Conservation (phyloP, 2,329 filamentous ascomycete species). For the Hawksworthiomyces lignivorus region DNA sequence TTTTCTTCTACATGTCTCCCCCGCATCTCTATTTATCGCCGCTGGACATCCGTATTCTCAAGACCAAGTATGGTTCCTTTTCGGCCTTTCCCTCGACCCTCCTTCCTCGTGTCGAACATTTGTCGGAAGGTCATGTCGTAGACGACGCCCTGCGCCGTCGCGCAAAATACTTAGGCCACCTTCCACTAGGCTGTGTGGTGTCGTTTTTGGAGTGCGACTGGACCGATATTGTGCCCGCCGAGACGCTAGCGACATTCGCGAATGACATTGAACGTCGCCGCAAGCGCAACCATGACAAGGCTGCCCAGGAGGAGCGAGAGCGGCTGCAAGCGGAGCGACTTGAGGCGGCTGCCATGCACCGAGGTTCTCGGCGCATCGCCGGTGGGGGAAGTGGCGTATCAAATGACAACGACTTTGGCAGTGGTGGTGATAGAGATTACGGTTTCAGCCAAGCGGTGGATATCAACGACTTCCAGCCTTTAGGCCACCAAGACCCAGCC, state of each 20-base stretch:
- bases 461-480: conserved; percentile 57
- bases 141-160: conserved; percentile 78
- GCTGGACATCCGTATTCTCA: conserved; percentile 85
- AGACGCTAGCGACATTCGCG: conserved; percentile 68
- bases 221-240: conserved; percentile 76
- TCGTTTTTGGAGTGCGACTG: conserved; percentile 91
- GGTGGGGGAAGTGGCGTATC: not conserved
- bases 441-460: conserved; percentile 28
- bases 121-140: conserved; percentile 79
- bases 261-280: conserved; percentile 68
- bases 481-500: conserved; percentile 31
- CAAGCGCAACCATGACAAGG: conserved; percentile 74
- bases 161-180: conserved; percentile 78
- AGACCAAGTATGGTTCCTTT: conserved; percentile 80
- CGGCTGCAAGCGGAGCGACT: conserved; percentile 72
- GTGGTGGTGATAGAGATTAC: not conserved
- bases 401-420: not conserved
- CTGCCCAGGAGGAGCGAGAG: conserved; percentile 78
- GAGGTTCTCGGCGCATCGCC: conserved; percentile 15
- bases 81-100: conserved; percentile 77
- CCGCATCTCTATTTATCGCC: conserved; percentile 86
- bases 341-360: conserved; percentile 62
- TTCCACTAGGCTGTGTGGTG: conserved; percentile 86
- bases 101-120: conserved; percentile 78
- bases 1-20: conserved; percentile 82